Evolutionary conservation across 2,329 filamentous ascomycete genomes (phyloP).

Genomic region (Colletotrichum orchidophilum): DNA sequence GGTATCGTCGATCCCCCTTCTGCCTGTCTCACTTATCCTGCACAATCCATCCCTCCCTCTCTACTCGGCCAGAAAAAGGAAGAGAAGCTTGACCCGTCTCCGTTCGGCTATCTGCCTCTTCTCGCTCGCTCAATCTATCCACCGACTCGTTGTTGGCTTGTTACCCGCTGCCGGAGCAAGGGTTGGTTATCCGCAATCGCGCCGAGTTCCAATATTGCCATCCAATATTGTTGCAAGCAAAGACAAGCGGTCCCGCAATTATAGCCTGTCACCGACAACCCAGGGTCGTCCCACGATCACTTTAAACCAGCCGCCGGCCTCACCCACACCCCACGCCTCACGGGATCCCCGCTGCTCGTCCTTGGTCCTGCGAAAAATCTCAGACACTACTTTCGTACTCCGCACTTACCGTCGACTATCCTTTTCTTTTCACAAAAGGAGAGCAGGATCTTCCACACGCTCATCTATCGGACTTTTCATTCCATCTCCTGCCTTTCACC

Average conservation of each 20-base stretch:
- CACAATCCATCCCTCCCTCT: not conserved
- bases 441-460: constrained; percentile 4
- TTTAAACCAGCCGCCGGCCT: constrained; percentile 21
- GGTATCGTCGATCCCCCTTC: constrained; percentile 15
- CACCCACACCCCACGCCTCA: constrained; percentile 25
- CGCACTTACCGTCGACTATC: constrained; percentile 2
- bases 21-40: constrained; percentile 31
- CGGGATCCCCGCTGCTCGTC: constrained; percentile 16
- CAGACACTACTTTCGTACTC: not conserved
- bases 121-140: constrained; percentile 14
- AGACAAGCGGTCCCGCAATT: constrained; percentile 31
- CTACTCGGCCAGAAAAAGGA: not conserved
- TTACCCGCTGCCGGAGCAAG: constrained; percentile 11
- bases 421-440: constrained; percentile 2
- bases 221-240: constrained; percentile 32
- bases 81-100: not conserved
- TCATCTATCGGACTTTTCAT: constrained; percentile 7
- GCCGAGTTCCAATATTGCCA: constrained; percentile 32
- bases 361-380: not conserved
- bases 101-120: not conserved
- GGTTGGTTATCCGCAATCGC: constrained; percentile 33
- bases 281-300: constrained; percentile 31
- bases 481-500: not conserved
- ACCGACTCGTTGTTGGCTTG: constrained; percentile 16
- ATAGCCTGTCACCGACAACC: constrained; percentile 27